These are phyloP conservation scores for Bidens hawaiensis DNA, from an alignment of 140 eudicot genomes.

Conservation along the genomic window DNA sequence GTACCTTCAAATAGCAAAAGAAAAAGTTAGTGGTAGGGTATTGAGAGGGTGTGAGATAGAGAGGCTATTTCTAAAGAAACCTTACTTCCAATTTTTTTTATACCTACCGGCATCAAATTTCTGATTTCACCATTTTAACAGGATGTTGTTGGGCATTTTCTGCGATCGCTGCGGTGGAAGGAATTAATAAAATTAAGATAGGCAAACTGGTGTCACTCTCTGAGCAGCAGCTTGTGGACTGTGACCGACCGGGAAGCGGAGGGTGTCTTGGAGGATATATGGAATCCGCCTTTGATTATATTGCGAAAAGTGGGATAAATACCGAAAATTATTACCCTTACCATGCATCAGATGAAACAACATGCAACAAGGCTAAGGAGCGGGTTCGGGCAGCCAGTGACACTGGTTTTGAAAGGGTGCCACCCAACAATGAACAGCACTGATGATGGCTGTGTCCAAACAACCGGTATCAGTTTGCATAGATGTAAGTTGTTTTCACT, in stretches of 20 bases:
- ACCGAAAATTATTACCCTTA: constrained; percentile 32
- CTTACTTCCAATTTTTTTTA: no score
- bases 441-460: constrained; percentile 3
- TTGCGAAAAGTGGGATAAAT: constrained; percentile 31
- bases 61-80: no score
- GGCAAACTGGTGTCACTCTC: constrained; percentile 32
- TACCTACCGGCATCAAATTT: no score
- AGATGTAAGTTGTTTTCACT: background rate
- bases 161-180: constrained; percentile 30
- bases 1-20: no score
- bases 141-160: constrained; percentile 45
- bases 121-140: background rate
- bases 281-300: constrained; percentile 24
- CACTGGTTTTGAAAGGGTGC: constrained; percentile 9
- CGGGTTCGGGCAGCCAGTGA: constrained; percentile 16
- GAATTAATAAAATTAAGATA: constrained; percentile 15
- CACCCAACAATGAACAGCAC: constrained; percentile 2
- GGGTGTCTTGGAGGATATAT: constrained; percentile 33
- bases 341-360: constrained; percentile 24
- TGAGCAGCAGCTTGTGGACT: constrained; percentile 40
- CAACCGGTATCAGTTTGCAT: constrained; percentile 11
- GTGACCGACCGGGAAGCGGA: constrained; percentile 6
- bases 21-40: no score
- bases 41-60: no score
- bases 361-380: constrained; percentile 7